Evolutionary conservation across 805 yeast species (phyloP), one percentile per base, ranked within the genome.

Genomic region (Ogataea dorogensis): DNA sequence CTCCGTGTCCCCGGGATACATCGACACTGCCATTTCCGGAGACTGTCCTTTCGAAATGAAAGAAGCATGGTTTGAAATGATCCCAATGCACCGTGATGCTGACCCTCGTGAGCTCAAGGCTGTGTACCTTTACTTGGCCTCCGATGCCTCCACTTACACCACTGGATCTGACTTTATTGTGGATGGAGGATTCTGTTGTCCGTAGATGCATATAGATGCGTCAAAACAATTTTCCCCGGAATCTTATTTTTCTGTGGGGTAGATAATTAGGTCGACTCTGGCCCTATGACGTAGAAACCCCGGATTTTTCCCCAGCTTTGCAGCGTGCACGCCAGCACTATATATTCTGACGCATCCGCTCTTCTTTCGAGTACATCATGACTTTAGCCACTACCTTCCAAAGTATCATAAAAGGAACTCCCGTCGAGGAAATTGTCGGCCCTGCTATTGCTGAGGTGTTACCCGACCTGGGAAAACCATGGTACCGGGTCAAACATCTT

Each of bases 1-100:
- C 56, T 58, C 70, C 13, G 65, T 70, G 14, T 61, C 69, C 23
- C 76, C 76, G 15, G 76, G 75, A 24, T 71, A 70, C 51, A 68
- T 69, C 36, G 65, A 63, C 34, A 69, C 75, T 8, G 71, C 64
- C 33, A 68, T 71, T 34, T 47, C 54, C 15, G 51, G 44, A 15
- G 51, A 46, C 36, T 50, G 55, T 23, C 49, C 51, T 7, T 37
- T 39, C 21, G 54, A 53, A 7, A 43, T 50, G 42, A 53, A 50
- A 33, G 46, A 46, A 8, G 43, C 49, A 8, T 56, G 59, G 63
- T 49, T 40, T 46, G 23, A 33, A 11, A 29, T 47, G 27, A 53
- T 51, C 20, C 75, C 75, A 32, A 56, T 61, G 57, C 71, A 70
- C 6, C 63, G 76, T 52, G 70, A 68, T 46, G 73, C 68, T 18